Evolutionary conservation across 208 protist species (phyloP).

Genomic region (Herpetomonas samuelpessoai): DNA sequence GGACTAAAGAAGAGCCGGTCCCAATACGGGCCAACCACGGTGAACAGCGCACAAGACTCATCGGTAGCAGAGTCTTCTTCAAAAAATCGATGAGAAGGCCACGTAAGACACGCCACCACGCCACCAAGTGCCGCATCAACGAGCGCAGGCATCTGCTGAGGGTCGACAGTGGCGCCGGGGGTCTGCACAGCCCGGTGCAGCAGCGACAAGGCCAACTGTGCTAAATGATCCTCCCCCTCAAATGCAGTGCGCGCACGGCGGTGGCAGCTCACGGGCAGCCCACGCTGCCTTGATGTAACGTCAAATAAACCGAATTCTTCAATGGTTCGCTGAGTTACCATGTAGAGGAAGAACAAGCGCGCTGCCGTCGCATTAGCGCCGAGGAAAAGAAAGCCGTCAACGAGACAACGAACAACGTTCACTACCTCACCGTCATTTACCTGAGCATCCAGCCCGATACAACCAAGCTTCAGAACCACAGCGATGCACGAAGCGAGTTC

Average conservation of each 20-base stretch:
- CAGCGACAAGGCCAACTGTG: slow-evolving; percentile 29
- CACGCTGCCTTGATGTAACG: slow-evolving; percentile 41
- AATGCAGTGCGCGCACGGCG: slow-evolving; percentile 44
- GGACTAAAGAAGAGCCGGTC: slow-evolving; percentile 35
- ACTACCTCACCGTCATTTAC: slow-evolving; percentile 13
- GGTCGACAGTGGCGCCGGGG: slow-evolving; percentile 5
- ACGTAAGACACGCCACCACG: slow-evolving; percentile 58
- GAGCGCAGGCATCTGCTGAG: slow-evolving; percentile 13
- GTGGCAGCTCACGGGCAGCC: slow-evolving; percentile 56
- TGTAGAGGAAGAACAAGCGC: slow-evolving; percentile 14
- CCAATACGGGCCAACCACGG: slow-evolving; percentile 53
- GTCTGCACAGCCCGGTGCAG: slow-evolving; percentile 22
- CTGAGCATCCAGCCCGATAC: slow-evolving; percentile 16
- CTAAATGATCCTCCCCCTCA: slow-evolving; percentile 24
- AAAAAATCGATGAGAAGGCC: slow-evolving; percentile 71
- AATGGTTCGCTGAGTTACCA: slow-evolving; percentile 33
- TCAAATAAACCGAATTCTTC: slow-evolving; percentile 82
- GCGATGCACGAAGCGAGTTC: slow-evolving; percentile 49
- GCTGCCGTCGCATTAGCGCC: slow-evolving; percentile 5
- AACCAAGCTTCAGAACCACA: slow-evolving; percentile 71
- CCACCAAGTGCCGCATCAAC: slow-evolving; percentile 32
- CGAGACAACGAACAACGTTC: slow-evolving; percentile 12
- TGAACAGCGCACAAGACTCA: slow-evolving; percentile 41
- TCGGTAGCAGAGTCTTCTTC: slow-evolving; percentile 59
- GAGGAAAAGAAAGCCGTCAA: slow-evolving; percentile 12